phyloP scores from a whole-genome alignment of 2,329 filamentous ascomycete species.

The Colletotrichum sidae region DNA sequence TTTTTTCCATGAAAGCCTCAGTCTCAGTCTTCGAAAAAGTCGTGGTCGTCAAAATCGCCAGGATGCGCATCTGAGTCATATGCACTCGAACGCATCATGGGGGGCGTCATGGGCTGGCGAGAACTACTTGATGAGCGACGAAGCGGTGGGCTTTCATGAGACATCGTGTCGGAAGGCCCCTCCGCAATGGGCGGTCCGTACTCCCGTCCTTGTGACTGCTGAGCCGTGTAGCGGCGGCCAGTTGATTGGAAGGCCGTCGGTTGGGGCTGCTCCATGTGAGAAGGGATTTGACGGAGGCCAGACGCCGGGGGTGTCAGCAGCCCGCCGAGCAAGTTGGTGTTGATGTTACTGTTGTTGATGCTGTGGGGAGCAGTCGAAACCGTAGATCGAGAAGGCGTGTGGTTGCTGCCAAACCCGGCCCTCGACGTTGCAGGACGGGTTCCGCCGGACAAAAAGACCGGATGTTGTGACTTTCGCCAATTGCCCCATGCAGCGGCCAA shows the following conservation, averaged over 20 bases:
- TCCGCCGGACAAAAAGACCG: conserved; percentile 54
- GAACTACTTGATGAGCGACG: conserved; percentile 50
- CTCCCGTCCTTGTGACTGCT: conserved; percentile 57
- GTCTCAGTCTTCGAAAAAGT: conserved; percentile 65
- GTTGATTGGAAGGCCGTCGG: conserved; percentile 72
- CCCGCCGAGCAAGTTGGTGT: conserved; percentile 74
- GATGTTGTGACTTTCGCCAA: conserved; percentile 81
- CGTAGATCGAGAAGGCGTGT: conserved; percentile 70
- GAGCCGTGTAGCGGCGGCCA: conserved; percentile 67
- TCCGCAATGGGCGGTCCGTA: conserved; percentile 47
- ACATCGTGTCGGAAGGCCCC: conserved; percentile 54
- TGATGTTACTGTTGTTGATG: conserved; percentile 53
- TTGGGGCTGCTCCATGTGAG: conserved; percentile 57
- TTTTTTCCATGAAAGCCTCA: conserved; percentile 54
- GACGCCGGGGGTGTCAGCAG: conserved; percentile 91
- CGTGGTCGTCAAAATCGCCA: conserved; percentile 69
- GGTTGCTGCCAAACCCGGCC: conserved; percentile 51
- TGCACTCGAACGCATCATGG: conserved; percentile 68
- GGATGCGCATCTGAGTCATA: conserved; percentile 73
- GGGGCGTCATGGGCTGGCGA: conserved; percentile 66
- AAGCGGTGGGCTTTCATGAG: conserved; percentile 55
- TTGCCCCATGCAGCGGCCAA: conserved; percentile 94
- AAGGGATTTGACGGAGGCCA: conserved; percentile 72
- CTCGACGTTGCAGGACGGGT: conserved; percentile 21
- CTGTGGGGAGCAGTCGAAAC: conserved; percentile 58